A percentile compares a stretch with the other conserved stretches of the same genome.
phyloP scores from a whole-genome alignment of 2,329 filamentous ascomycete species.

The Fusarium citri region DNA sequence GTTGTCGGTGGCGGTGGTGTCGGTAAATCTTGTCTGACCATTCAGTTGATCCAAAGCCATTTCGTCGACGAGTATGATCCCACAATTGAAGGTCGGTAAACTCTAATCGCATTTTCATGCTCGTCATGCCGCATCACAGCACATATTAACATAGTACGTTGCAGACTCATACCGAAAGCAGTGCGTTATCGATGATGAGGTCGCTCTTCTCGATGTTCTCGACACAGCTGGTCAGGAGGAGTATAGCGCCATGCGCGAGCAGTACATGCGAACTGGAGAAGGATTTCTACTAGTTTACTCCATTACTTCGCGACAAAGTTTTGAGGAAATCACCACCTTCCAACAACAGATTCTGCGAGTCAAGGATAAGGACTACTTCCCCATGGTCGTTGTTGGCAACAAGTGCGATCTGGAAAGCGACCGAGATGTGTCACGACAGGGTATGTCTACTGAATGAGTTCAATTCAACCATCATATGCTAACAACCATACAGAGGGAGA shows the following conservation, averaged over 20 bases:
- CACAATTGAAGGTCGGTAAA: conserved; percentile 89
- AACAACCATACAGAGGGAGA: conserved; percentile 78
- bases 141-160: conserved; percentile 33
- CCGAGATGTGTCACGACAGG: conserved; percentile 90
- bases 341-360: conserved; percentile 98
- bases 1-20: conserved; percentile 98
- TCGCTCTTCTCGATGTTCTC: conserved; percentile 95
- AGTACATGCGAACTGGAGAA: conserved; percentile 99
- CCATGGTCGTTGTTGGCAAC: conserved; percentile 98
- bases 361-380: conserved; percentile 99
- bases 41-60: conserved; percentile 94
- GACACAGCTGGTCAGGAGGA: conserved; percentile 99
- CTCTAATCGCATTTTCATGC: background rate
- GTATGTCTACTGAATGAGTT: conserved; percentile 62
- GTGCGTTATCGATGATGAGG: conserved; percentile 98
- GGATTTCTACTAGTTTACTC: conserved; percentile 98
- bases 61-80: conserved; percentile 99
- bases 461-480: conserved; percentile 13
- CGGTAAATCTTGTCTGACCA: conserved; percentile 98
- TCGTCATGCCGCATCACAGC: background rate
- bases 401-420: conserved; percentile 98
- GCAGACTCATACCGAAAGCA: conserved; percentile 99
- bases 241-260: conserved; percentile 99
- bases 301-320: conserved; percentile 96
- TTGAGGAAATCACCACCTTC: conserved; percentile 98